Base-by-base conservation (phyloP, 2,329 filamentous ascomycete genomes). In the Exophiala aquamarina region DNA sequence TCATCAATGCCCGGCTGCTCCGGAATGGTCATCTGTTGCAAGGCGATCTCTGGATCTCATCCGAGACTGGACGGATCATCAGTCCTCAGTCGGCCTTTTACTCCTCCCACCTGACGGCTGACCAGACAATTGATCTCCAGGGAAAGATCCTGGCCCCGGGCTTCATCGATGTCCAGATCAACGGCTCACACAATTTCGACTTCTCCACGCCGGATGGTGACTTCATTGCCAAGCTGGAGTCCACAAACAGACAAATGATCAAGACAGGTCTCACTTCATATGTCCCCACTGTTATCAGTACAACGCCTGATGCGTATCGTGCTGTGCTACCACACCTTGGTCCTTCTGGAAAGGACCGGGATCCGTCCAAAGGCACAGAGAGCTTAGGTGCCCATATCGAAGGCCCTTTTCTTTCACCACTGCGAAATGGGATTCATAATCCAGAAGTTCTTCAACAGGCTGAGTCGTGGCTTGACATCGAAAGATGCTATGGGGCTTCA, bases 131-230 rank as follows among this genome's bases (percentile, higher is more conserved):
- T 59, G 83, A 96, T 61, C 81, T 96, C 1, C 81, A 83, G 41
- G 89, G 89, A 49, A 88, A 88, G 59, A 92, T 95, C 56, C 66
- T 96, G 15, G 82, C 87, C 1, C 89, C 91, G 0, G 91, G 91
- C 19, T 78, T 96, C 63, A 93, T 96, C 59, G 91, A 96, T 57
- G 86, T 86, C 42, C 91, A 96, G 68, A 82, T 96, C 58, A 96
- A 96, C 62, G 91, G 91, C 38, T 90, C 87, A 8, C 92, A 90
- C 61, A 90, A 90, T 47, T 94, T 95, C 74, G 92, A 95, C 72
- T 95, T 94, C 66, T 93, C 89, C 1, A 67, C 83, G 13, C 81
- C 86, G 60, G 81, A 79, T 68, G 70, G 75, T 21, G 75, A 78
- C 41, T 95, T 94, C 61, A 79, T 80, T 48, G 85, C 88, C 65